Evolutionary conservation across 176 grass and related monocot genomes (phyloP).

Genomic region (Sorghum bicolor): DNA sequence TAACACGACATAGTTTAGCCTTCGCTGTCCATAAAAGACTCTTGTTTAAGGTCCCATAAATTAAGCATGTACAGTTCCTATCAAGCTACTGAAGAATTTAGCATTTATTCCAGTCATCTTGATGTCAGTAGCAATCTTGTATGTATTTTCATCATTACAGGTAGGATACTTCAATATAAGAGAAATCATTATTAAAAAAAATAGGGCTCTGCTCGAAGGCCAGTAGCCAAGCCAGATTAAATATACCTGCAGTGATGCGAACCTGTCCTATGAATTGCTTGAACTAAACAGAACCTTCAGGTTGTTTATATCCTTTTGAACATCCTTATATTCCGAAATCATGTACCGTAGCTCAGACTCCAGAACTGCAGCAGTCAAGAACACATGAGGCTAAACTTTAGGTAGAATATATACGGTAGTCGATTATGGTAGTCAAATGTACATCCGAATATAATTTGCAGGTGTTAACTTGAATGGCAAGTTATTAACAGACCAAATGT

Average conservation of each 20-base stretch:
- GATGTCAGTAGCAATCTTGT: neutral
- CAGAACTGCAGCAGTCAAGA: constrained; percentile 54
- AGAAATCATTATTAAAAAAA: neutral
- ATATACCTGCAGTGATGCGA: constrained; percentile 3
- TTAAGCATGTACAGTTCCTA: neutral
- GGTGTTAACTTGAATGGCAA: neutral
- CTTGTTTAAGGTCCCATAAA: neutral
- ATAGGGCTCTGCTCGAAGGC: neutral
- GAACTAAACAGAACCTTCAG: constrained; percentile 68
- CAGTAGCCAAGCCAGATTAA: neutral
- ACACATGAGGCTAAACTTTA: constrained; percentile 5
- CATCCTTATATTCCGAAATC: constrained; percentile 45
- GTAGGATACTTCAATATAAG: neutral
- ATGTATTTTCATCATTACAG: neutral
- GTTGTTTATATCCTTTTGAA: constrained; percentile 69
- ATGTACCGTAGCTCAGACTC: constrained; percentile 57
- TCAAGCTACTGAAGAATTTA: neutral
- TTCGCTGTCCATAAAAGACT: neutral
- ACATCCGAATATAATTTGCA: neutral
- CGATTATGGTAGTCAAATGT: neutral
- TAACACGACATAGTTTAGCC: neutral
- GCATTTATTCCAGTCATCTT: neutral
- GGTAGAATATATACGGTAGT: neutral
- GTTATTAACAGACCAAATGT: neutral
- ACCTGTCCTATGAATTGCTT: constrained; percentile 25